These are phyloP conservation scores for Ophiostoma sp. DNA, from an alignment of 2,329 filamentous ascomycete species.

Conservation along the genomic window DNA sequence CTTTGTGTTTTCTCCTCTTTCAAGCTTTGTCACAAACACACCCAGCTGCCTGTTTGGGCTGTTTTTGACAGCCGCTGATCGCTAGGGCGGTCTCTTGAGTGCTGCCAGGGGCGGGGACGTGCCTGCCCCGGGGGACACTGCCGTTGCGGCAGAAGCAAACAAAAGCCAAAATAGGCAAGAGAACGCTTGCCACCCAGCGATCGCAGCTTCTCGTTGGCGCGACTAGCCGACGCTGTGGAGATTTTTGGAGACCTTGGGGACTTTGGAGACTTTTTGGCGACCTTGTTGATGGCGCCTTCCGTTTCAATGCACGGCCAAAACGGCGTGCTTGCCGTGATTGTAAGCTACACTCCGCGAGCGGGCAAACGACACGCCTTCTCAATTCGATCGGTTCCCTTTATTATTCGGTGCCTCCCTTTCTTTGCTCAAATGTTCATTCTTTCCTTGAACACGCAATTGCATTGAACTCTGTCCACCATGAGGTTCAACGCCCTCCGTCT, in stretches of 20 bases:
- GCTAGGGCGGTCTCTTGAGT: background rate
- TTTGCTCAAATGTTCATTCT: background rate
- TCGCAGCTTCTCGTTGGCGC: conserved; percentile 15
- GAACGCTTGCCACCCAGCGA: background rate
- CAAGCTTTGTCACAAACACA: background rate
- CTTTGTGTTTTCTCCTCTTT: background rate
- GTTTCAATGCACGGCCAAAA: background rate
- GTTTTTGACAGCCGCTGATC: background rate
- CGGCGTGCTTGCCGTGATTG: background rate
- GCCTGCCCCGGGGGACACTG: background rate
- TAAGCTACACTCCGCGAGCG: background rate
- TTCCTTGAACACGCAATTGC: background rate
- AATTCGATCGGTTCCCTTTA: background rate
- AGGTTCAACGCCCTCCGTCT: conserved; percentile 14
- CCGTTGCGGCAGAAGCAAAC: background rate
- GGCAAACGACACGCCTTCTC: background rate
- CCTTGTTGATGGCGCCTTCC: background rate
- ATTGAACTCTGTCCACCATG: background rate
- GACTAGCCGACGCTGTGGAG: conserved; percentile 13
- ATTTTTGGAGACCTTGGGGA: background rate
- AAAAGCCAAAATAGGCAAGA: conserved; percentile 7
- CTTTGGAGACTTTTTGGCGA: background rate
- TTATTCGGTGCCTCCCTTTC: background rate
- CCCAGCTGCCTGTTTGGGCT: conserved; percentile 10
- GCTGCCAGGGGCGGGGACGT: background rate